Percentiles rank a stretch among this genome's conserved stretches.
Conservation (phyloP, 2,329 filamentous ascomycete species). For the Aspergillus fructus region DNA sequence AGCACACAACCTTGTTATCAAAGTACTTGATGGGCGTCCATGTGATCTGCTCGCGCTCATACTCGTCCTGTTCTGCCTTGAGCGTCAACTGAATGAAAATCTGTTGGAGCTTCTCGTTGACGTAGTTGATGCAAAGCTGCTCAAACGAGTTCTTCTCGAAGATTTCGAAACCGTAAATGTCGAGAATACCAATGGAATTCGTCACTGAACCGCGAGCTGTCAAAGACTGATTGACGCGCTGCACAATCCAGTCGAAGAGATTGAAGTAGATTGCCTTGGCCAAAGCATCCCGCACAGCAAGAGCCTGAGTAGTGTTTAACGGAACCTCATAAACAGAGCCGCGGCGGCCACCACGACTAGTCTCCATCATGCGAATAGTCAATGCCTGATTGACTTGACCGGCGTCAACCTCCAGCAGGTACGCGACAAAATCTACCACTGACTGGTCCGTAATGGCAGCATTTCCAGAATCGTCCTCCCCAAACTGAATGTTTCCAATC, state of each 20-base stretch:
- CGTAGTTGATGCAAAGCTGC: slow-evolving; percentile 99
- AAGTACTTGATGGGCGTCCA: slow-evolving; percentile 99
- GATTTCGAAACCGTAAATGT: slow-evolving; percentile 99
- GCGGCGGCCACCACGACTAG: slow-evolving; percentile 63
- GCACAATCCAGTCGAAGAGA: slow-evolving; percentile 97
- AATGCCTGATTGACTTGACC: slow-evolving; percentile 80
- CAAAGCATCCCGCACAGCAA: slow-evolving; percentile 82
- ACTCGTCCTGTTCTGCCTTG: slow-evolving; percentile 97
- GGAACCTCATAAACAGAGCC: slow-evolving; percentile 72
- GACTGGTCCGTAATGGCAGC: slow-evolving; percentile 84
- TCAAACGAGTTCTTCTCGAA: slow-evolving; percentile 99
- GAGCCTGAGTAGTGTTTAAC: slow-evolving; percentile 82
- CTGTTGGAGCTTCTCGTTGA: slow-evolving; percentile 98
- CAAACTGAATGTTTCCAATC: slow-evolving; percentile 91
- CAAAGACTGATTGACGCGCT: slow-evolving; percentile 84
- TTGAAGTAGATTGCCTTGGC: slow-evolving; percentile 97
- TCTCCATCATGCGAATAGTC: slow-evolving; percentile 82
- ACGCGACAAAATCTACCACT: slow-evolving; percentile 91
- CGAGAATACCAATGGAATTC: slow-evolving; percentile 92
- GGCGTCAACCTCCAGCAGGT: slow-evolving; percentile 83
- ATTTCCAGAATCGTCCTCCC: slow-evolving; percentile 85
- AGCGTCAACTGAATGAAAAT: slow-evolving; percentile 98
- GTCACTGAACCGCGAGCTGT: slow-evolving; percentile 71
- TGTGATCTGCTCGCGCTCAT: slow-evolving; percentile 90
- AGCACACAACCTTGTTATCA: slow-evolving; percentile 98